phyloP scores from a whole-genome alignment of 164 flowering plant species.

The Brasenia schreberi region DNA sequence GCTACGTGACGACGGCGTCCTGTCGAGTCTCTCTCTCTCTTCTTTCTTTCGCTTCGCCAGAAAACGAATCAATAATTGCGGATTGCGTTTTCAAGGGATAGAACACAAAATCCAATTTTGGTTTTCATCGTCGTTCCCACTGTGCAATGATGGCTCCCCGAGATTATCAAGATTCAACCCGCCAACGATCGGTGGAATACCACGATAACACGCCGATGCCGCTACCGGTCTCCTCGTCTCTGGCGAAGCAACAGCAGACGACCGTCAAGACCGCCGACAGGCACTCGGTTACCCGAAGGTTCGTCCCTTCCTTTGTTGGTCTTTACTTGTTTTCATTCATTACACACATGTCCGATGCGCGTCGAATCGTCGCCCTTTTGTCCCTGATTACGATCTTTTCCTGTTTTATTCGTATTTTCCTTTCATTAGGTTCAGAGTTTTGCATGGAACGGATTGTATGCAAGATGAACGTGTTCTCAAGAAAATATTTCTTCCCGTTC shows the following conservation, averaged over 20 bases:
- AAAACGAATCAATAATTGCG: too few species aligned
- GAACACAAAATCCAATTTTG: not conserved
- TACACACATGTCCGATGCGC: not conserved
- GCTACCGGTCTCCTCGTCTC: conserved; percentile 14
- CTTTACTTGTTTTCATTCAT: not conserved
- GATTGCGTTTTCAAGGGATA: not conserved
- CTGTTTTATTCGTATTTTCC: not conserved
- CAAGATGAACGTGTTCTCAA: too few species aligned
- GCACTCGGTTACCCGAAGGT: conserved; percentile 57
- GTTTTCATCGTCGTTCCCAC: too few species aligned
- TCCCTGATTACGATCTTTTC: too few species aligned
- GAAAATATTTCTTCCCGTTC: too few species aligned
- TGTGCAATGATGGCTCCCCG: not conserved
- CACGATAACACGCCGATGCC: conserved; percentile 24
- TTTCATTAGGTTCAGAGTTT: not conserved
- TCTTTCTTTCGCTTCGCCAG: not conserved
- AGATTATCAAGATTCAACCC: not conserved
- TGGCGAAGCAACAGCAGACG: conserved; percentile 23
- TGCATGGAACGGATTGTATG: too few species aligned
- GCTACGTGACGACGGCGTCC: not conserved
- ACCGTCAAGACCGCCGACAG: conserved; percentile 40
- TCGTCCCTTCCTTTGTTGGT: not conserved
- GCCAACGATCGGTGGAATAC: conserved; percentile 3
- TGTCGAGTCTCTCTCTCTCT: not conserved
- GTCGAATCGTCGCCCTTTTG: too few species aligned